Evolutionary conservation across 805 yeast genomes (phyloP).

Genomic region (Yamadazyma laniorum): DNA sequence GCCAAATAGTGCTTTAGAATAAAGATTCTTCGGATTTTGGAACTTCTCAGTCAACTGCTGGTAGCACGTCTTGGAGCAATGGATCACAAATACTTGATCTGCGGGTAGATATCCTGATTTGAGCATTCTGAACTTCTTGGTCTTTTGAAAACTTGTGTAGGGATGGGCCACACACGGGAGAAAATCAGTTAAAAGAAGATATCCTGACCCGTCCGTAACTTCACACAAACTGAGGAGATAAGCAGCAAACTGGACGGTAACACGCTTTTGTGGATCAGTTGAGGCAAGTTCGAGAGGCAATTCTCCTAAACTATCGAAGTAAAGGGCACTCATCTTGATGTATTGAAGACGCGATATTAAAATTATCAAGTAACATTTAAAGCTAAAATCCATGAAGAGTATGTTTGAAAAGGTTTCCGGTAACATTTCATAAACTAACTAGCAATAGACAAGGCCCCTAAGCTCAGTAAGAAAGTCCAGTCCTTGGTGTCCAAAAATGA

Average conservation of each 20-base stretch:
- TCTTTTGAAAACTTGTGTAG: background rate
- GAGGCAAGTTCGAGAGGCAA: background rate
- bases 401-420: no score
- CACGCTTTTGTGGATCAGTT: background rate
- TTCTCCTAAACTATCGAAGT: conserved; percentile 4
- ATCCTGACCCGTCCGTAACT: background rate
- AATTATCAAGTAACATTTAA: no score
- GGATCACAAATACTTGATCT: background rate
- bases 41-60: background rate
- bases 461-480: no score
- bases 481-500: background rate
- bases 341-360: no score
- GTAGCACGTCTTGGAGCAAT: background rate
- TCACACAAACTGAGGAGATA: conserved; percentile 5
- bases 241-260: conserved; percentile 3
- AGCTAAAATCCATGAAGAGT: no score
- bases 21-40: background rate
- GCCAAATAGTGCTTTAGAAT: background rate
- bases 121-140: conserved; percentile 1
- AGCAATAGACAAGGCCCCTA: no score
- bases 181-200: conserved; percentile 6
- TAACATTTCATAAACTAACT: no score
- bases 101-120: background rate
- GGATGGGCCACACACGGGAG: background rate
- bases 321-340: conserved; percentile 5